A percentile compares a stretch with the other conserved stretches of the same genome.
Conservation (phyloP, 1,139 yeast species). For the Kurtzmaniella quercitrusa region DNA sequence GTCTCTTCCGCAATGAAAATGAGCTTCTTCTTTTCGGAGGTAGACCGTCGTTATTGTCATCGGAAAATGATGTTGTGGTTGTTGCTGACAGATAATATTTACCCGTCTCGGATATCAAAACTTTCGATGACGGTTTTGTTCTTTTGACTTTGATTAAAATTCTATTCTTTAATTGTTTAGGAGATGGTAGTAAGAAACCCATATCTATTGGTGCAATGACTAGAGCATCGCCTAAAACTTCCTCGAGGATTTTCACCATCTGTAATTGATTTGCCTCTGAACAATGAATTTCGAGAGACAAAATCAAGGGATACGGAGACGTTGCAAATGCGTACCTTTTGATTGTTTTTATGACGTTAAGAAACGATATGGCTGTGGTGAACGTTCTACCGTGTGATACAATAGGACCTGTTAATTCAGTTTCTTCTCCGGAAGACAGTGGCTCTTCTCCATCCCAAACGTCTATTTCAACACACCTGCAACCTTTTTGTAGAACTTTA, state of each 20-base stretch:
- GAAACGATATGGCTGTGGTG: conserved; percentile 67
- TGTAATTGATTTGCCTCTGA: conserved; percentile 57
- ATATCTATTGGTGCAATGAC: conserved; percentile 39
- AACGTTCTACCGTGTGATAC: conserved; percentile 89
- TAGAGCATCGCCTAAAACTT: conserved; percentile 57
- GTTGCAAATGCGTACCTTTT: conserved; percentile 82
- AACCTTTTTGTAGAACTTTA: conserved; percentile 85
- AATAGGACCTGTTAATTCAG: conserved; percentile 55
- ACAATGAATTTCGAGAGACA: conserved; percentile 89
- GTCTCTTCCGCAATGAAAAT: conserved; percentile 22
- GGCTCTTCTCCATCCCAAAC: conserved; percentile 76
- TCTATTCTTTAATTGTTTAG: conserved; percentile 62
- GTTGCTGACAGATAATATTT: conserved; percentile 19
- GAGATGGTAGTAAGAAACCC: conserved; percentile 56
- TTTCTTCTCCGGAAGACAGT: conserved; percentile 18
- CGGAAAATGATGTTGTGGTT: conserved; percentile 45
- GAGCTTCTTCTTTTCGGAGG: conserved; percentile 12
- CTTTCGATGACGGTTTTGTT: conserved; percentile 27
- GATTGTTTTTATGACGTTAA: conserved; percentile 67
- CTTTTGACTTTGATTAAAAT: conserved; percentile 76
- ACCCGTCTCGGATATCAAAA: conserved; percentile 21
- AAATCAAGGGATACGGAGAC: conserved; percentile 77
- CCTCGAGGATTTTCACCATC: conserved; percentile 49
- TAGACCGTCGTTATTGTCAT: conserved; percentile 26
- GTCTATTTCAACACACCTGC: conserved; percentile 90